Base-by-base conservation (phyloP, 192 early-diverging fungal species). In the Bifiguratus adelaidae region DNA sequence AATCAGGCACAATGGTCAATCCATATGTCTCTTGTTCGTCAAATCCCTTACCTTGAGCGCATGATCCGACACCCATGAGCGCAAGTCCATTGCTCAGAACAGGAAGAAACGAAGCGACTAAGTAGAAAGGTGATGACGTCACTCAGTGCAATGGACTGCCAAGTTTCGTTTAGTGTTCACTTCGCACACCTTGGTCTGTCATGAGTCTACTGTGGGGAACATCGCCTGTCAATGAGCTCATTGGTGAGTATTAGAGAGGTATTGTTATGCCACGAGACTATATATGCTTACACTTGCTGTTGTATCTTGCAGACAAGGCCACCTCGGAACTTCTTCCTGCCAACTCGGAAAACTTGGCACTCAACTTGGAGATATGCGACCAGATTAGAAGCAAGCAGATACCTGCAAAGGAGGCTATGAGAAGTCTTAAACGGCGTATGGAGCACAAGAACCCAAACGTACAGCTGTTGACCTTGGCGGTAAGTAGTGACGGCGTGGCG, bases 371-470 rank as follows among this genome's bases (percentile, higher is more conserved):
- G 50, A 91, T 99, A 59, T 83, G 81, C 33, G 96, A 99, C 71
- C 80, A 83, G 60, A 81, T 99, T 46, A 83, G 93, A 48, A 80
- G 84, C 55, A 95, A 95, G 62, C 70, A 80, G 44, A 73, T 77
- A 18, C 54, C 73, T 19, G 65, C 89, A 50, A 89, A 88, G 56
- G 74, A 87, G 8, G 86, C 85, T 5, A 73, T 78, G 37, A 63
- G 68, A 18, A 65, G 81, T 15, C 73, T 99, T 28, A 92, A 89
- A 52, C 67, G 80, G 56, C 70, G 91, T 21, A 58, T 99, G 30
- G 63, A 69, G n/a, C 82, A 88, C 64, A 77, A 76, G 43, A 99
- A 97, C 56, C 94, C 94, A 15, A 96, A 97, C 56, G 94, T 95
- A 7, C 88, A 92, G 58, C 63, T 97, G 9, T 72, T 91, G 12